phyloP scores from a whole-genome alignment of 1,284 basidiomycete genomes.

The Phellopilus nigrolimitatus region DNA sequence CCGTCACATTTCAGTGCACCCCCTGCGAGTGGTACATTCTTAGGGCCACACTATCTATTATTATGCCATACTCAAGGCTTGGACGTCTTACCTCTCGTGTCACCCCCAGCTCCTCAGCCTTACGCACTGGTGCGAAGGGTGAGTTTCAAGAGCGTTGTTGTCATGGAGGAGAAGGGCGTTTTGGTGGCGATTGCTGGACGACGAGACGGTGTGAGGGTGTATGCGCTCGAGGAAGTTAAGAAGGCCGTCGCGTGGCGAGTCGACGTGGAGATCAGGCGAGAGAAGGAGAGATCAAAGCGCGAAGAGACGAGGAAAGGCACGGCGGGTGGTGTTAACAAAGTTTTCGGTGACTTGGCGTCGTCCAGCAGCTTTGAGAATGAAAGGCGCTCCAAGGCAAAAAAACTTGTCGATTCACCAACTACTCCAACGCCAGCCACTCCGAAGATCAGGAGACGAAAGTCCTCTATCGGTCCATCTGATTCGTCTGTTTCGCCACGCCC shows the following conservation, averaged over 20 bases:
- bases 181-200: slow-evolving; percentile 79
- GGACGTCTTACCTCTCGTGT: slow-evolving; percentile 69
- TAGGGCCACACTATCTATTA: slow-evolving; percentile 74
- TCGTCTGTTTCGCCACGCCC: slow-evolving; percentile 36
- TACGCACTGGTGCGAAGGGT: slow-evolving; percentile 76
- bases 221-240: slow-evolving; percentile 77
- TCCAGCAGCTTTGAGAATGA: not conserved
- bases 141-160: slow-evolving; percentile 76
- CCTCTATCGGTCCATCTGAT: slow-evolving; percentile 43
- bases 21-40: slow-evolving; percentile 69
- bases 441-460: slow-evolving; percentile 23
- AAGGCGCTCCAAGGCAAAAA: slow-evolving; percentile 7
- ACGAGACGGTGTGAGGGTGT: slow-evolving; percentile 77
- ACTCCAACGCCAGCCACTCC: slow-evolving; percentile 24
- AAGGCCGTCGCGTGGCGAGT: slow-evolving; percentile 81
- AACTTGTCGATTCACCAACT: slow-evolving; percentile 8
- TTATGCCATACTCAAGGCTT: slow-evolving; percentile 78
- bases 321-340: slow-evolving; percentile 23
- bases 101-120: slow-evolving; percentile 67
- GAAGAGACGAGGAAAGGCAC: slow-evolving; percentile 56
- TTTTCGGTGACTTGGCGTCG: slow-evolving; percentile 27
- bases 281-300: slow-evolving; percentile 60
- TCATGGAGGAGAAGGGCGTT: slow-evolving; percentile 84
- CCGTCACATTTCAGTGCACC: slow-evolving; percentile 74
- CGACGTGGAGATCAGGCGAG: slow-evolving; percentile 69